Conservation (phyloP, 2,329 filamentous ascomycete species). For the Spiromastix sp. region DNA sequence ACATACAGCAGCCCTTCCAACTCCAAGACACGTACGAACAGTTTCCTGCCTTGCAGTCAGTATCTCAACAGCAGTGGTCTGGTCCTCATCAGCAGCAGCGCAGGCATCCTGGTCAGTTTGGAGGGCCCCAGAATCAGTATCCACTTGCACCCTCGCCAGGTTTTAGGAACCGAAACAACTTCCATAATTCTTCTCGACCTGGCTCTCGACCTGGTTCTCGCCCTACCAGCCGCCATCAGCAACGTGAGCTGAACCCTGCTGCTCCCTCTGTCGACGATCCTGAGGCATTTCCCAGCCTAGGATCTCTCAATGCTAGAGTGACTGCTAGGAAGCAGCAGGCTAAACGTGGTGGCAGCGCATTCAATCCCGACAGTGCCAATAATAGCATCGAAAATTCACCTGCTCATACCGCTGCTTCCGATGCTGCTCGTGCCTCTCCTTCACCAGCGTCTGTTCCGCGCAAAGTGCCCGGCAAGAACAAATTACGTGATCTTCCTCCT, state of each 20-base stretch:
- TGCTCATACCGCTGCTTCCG: too few relatives aligned
- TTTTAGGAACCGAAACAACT: slow-evolving; percentile 38
- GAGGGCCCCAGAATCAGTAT: slow-evolving; percentile 4
- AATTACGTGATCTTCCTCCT: slow-evolving; percentile 63
- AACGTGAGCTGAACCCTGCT: slow-evolving; percentile 50
- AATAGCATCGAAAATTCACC: slow-evolving; percentile 64
- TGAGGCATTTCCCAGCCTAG: slow-evolving; percentile 86
- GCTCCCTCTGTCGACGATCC: slow-evolving; percentile 82
- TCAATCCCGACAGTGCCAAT: slow-evolving; percentile 47
- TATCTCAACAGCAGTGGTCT: slow-evolving; percentile 49
- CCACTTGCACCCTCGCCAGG: slow-evolving; percentile 15
- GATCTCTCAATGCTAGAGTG: slow-evolving; percentile 61
- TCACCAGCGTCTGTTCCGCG: slow-evolving; percentile 57
- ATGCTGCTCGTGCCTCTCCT: slow-evolving; percentile 91
- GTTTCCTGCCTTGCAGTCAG: slow-evolving; percentile 65
- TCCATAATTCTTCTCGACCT: too few relatives aligned
- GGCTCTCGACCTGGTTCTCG: slow-evolving; percentile 64
- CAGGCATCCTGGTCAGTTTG: slow-evolving; percentile 34
- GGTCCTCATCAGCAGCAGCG: slow-evolving; percentile 38
- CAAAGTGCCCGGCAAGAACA: slow-evolving; percentile 48
- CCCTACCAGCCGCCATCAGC: slow-evolving; percentile 70
- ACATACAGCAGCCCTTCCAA: slow-evolving; percentile 56
- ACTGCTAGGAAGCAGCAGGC: slow-evolving; percentile 81
- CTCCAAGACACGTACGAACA: slow-evolving; percentile 67
- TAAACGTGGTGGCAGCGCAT: slow-evolving; percentile 74